phyloP scores from a whole-genome alignment of 2,329 filamentous ascomycete genomes.

The Pseudocercospora macadamiae region DNA sequence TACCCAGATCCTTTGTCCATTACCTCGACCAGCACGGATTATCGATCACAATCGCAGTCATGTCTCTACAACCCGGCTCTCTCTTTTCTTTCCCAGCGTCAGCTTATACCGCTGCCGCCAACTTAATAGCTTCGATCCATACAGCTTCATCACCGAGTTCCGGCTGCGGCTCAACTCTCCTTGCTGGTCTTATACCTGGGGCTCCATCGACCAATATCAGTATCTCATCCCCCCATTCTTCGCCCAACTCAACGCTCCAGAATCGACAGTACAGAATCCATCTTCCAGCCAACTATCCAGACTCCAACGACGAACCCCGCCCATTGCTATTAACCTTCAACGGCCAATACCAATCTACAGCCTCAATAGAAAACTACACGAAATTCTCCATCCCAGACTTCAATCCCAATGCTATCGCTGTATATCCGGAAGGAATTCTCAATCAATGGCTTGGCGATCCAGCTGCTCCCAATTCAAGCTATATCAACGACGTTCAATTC shows the following conservation, averaged over 20 bases:
- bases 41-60: neutral
- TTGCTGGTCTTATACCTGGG: neutral
- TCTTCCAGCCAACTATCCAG: slow-evolving; percentile 1
- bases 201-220: slow-evolving; percentile 6
- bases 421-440: slow-evolving; percentile 49
- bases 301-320: neutral
- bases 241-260: slow-evolving; percentile 5
- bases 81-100: neutral
- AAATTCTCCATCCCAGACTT: slow-evolving; percentile 48
- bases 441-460: slow-evolving; percentile 49
- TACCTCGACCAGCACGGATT: neutral
- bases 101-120: neutral
- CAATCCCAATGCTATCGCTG: slow-evolving; percentile 48
- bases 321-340: slow-evolving; percentile 5
- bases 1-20: neutral
- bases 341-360: slow-evolving; percentile 8
- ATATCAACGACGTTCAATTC: slow-evolving; percentile 49
- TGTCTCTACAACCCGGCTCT: neutral
- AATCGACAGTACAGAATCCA: slow-evolving; percentile 11
- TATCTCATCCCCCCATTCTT: neutral
- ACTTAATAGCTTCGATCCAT: neutral
- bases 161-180: slow-evolving; percentile 2
- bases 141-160: neutral
- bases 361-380: slow-evolving; percentile 27
- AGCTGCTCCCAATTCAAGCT: slow-evolving; percentile 33